Evolutionary conservation across 169 alveolate genomes (phyloP), one percentile per base, ranked within the genome.

Genomic region (Eimeria falciformis): DNA sequence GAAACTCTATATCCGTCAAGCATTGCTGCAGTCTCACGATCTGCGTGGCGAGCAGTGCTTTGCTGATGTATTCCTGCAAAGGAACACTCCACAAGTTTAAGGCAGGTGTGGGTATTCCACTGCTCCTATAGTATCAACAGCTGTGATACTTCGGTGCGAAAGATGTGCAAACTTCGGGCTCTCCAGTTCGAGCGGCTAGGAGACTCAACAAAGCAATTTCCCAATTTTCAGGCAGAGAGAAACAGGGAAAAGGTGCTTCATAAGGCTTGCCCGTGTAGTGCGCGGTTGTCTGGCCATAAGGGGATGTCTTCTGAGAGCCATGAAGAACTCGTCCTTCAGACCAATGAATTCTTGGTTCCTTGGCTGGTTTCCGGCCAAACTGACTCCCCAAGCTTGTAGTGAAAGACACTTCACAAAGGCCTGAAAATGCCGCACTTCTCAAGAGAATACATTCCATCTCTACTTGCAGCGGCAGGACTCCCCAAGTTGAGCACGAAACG

Each of bases 11-110:
- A 45, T 79, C 89, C 23, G 89, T 79, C 47, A 79, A 23, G 27
- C 89, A 79, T 55, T 79, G 89, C 89, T 79, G 89, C 73, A 79
- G 55, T 56, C 89, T 55, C n/a, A 79, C 89, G 47, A 79, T 79
- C 33, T 79, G 89, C 2, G 89, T 79, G 89, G 89, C 47, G 14
- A 79, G 89, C 58, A 79, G 89, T 2, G 89, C 89, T 55, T 79
- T 79, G 89, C 89, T 79, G 27, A 79, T 79, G 75, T 79, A 79
- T 65, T 79, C 89, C 89, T 79, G 89, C 5, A 55, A 14, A 12
- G 58, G 21, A 53, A 17, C 53, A 33, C 17, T 12, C 73, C 12
- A 62, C 12, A 62, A 1, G 62, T 14, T 11, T 7, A 50, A 50
- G 14, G 7, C n/a, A 14, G n/a, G 14, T 50, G 62, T 11, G 62